These are phyloP conservation scores for Parmelia sp. DNA, from an alignment of 495 filamentous ascomycete genomes.

Conservation along the genomic window DNA sequence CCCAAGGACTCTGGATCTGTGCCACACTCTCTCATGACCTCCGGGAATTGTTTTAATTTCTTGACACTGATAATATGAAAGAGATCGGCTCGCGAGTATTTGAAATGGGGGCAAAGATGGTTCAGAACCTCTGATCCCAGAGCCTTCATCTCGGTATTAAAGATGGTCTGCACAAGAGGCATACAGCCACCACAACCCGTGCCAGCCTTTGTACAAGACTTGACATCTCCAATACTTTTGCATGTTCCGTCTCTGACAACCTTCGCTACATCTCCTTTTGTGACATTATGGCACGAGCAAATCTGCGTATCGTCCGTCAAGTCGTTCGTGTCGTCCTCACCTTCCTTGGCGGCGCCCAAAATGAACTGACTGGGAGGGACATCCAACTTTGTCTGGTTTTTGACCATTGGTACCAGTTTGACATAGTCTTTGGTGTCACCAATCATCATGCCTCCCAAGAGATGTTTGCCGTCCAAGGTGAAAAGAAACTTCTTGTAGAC, in stretches of 20 bases:
- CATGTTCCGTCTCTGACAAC: conserved; percentile 75
- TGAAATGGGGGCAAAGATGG: conserved; percentile 81
- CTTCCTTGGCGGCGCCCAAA: conserved; percentile 67
- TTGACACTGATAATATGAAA: conserved; percentile 88
- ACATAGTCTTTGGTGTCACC: conserved; percentile 93
- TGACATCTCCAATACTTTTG: conserved; percentile 80
- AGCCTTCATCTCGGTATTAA: conserved; percentile 83
- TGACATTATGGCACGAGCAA: conserved; percentile 94
- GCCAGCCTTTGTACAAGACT: conserved; percentile 91
- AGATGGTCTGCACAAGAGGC: conserved; percentile 86
- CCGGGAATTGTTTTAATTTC: conserved; percentile 63
- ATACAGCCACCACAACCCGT: conserved; percentile 94
- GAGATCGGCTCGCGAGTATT: conserved; percentile 78
- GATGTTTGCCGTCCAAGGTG: conserved; percentile 83
- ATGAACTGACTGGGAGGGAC: conserved; percentile 86
- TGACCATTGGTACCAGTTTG: conserved; percentile 91
- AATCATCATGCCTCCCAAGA: conserved; percentile 98
- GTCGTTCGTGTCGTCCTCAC: conserved; percentile 65
- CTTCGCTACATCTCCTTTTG: conserved; percentile 73
- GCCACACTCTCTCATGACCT: conserved; percentile 79
- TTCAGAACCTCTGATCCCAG: conserved; percentile 92
- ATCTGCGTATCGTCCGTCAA: conserved; percentile 82
- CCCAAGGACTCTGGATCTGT: conserved; percentile 69
- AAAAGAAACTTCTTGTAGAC: conserved; percentile 97
- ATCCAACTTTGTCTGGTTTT: conserved; percentile 75